Evolutionary conservation across 371 early-diverging fungal genomes (phyloP).

Genomic region (Zopfochytrium polystomum): DNA sequence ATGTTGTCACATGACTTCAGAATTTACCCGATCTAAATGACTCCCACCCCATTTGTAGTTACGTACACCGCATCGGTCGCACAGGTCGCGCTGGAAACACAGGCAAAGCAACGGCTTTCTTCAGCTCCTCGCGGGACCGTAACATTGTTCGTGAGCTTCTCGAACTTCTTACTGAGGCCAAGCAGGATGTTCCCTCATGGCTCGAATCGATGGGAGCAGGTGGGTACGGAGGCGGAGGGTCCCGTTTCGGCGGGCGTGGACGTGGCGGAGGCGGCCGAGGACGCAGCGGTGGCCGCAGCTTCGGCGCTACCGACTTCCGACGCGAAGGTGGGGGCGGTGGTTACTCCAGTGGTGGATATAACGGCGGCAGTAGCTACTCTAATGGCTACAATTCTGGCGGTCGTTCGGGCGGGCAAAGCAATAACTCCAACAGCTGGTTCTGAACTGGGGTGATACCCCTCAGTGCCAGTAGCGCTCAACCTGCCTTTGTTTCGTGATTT

Average conservation of each 20-base stretch:
- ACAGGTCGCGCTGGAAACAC: constrained; percentile 68
- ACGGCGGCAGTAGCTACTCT: constrained; percentile 31
- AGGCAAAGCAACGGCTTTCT: constrained; percentile 92
- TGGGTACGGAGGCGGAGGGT: constrained; percentile 21
- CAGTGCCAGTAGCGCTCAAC: too few relatives aligned
- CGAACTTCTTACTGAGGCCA: constrained; percentile 72
- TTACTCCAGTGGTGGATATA: constrained; percentile 23
- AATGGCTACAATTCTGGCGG: constrained; percentile 20
- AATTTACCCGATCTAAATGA: too few relatives aligned
- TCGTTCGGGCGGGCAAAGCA: constrained; percentile 15
- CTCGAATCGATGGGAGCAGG: constrained; percentile 38
- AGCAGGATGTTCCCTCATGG: constrained; percentile 79
- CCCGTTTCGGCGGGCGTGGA: too few relatives aligned
- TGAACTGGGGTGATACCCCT: too few relatives aligned
- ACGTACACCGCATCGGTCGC: constrained; percentile 94
- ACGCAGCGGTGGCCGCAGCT: constrained; percentile 37
- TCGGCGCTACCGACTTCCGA: constrained; percentile 50
- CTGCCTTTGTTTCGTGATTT: too few relatives aligned
- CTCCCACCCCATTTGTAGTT: too few relatives aligned
- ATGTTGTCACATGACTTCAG: too few relatives aligned
- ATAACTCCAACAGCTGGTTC: constrained; percentile 65
- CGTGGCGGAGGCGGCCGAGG: constrained; percentile 35
- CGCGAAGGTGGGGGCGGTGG: constrained; percentile 34
- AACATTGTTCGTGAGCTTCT: constrained; percentile 58
- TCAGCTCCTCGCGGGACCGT: constrained; percentile 50